Evolutionary conservation across 345 rosid species (phyloP).

Genomic region (Corymbia maculata): DNA sequence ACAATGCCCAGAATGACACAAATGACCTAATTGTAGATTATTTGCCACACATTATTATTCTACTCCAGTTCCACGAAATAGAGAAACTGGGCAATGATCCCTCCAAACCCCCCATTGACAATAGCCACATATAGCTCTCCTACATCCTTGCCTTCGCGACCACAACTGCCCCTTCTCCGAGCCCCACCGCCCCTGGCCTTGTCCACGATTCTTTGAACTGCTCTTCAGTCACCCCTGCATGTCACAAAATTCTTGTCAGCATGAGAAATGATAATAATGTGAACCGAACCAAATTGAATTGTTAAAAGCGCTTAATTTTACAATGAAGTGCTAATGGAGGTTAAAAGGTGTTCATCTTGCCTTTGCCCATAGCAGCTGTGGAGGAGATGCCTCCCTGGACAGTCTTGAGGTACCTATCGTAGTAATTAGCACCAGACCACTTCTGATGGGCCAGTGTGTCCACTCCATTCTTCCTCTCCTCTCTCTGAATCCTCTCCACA

Average conservation of each 20-base stretch:
- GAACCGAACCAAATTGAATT: not conserved
- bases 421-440: slow-evolving; percentile 96
- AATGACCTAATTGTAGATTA: slow-evolving; percentile 6
- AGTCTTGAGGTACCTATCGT: slow-evolving; percentile 79
- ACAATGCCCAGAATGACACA: slow-evolving; percentile 1
- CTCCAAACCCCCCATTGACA: not conserved
- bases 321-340: not conserved
- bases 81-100: slow-evolving; percentile 9
- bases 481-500: slow-evolving; percentile 96
- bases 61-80: slow-evolving; percentile 8
- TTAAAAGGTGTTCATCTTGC: slow-evolving; percentile 12
- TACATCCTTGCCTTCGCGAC: slow-evolving; percentile 84
- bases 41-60: slow-evolving; percentile 12
- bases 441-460: slow-evolving; percentile 97
- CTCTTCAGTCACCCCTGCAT: slow-evolving; percentile 87
- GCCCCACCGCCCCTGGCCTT: slow-evolving; percentile 40
- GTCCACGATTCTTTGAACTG: slow-evolving; percentile 94
- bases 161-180: slow-evolving; percentile 46
- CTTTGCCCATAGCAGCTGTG: slow-evolving; percentile 99
- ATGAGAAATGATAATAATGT: not conserved
- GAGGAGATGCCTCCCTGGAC: slow-evolving; percentile 96
- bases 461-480: slow-evolving; percentile 86
- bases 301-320: not conserved
- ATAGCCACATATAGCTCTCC: not conserved
- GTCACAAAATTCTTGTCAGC: not conserved